Percentiles rank a stretch among this genome's conserved stretches.
These are phyloP conservation scores for Aspergillus sp. DNA, from an alignment of 2,329 filamentous ascomycete genomes.

Conservation along the genomic window DNA sequence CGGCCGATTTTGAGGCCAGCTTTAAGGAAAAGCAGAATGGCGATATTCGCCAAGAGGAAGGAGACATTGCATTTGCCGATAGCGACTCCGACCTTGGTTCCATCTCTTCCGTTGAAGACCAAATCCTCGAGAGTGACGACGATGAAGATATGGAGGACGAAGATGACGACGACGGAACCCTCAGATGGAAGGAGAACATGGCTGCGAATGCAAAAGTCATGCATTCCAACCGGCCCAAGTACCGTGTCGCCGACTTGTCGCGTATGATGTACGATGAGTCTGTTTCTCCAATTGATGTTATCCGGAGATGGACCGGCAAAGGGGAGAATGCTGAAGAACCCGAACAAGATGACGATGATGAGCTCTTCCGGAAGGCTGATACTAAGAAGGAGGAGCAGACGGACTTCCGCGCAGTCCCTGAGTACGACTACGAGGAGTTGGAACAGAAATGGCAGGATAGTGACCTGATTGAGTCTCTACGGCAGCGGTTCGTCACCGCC, in stretches of 20 bases:
- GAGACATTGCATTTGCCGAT: conserved; percentile 86
- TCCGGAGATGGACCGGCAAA: conserved; percentile 76
- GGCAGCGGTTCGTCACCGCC: conserved; percentile 71
- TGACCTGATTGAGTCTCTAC: conserved; percentile 72
- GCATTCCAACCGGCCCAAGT: conserved; percentile 69
- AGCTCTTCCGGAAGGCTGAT: conserved; percentile 61
- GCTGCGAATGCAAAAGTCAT: conserved; percentile 69
- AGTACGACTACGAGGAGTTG: conserved; percentile 75
- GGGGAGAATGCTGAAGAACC: conserved; percentile 57
- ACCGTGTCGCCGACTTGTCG: conserved; percentile 77
- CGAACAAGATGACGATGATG: conserved; percentile 63
- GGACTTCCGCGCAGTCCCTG: conserved; percentile 77
- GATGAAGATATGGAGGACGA: conserved; percentile 43
- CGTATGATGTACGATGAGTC: conserved; percentile 85
- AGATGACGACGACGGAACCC: conserved; percentile 60
- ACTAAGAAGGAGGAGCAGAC: conserved; percentile 48
- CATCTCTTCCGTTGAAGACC: conserved; percentile 64
- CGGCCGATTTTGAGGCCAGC: conserved; percentile 43
- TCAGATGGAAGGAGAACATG: conserved; percentile 89
- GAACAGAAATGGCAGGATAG: conserved; percentile 82
- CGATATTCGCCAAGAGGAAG: conserved; percentile 57
- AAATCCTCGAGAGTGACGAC: conserved; percentile 52
- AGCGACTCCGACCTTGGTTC: conserved; percentile 96
- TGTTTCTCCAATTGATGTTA: conserved; percentile 70
- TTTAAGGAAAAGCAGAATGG: conserved; percentile 50